Evolutionary conservation across 2,329 filamentous ascomycete species (phyloP).

Genomic region (Coniosporium tulheliwenetii): DNA sequence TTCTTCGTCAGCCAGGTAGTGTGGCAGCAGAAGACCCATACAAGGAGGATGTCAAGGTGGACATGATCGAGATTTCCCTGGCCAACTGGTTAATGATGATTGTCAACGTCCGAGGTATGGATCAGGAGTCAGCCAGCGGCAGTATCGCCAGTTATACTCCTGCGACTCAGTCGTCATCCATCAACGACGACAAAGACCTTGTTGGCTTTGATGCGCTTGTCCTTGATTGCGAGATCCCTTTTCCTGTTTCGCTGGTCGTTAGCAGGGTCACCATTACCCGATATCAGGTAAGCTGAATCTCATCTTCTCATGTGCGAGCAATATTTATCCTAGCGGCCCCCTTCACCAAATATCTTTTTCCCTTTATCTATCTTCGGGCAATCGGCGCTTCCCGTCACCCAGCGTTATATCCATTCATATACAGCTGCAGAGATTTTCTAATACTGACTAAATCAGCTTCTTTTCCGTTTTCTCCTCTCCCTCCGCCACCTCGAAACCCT

Average conservation of each 20-base stretch:
- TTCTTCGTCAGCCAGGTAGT: constrained; percentile 88
- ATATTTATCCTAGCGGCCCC: no score
- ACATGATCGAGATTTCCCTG: constrained; percentile 88
- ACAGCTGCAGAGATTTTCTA: no score
- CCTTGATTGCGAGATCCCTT: constrained; percentile 86
- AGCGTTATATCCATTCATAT: no score
- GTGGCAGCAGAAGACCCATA: constrained; percentile 89
- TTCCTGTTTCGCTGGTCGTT: constrained; percentile 88
- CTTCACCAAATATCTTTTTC: no score
- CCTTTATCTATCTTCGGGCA: no score
- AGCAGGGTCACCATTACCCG: constrained; percentile 92
- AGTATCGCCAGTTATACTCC: constrained; percentile 57
- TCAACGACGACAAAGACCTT: constrained; percentile 71
- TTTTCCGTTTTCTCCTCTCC: constrained; percentile 87
- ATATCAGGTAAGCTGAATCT: constrained; percentile 37
- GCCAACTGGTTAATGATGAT: constrained; percentile 92
- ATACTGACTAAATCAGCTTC: constrained; percentile 35
- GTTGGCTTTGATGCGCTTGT: constrained; percentile 84
- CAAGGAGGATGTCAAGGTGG: constrained; percentile 95
- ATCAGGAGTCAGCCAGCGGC: constrained; percentile 55
- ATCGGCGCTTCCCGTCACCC: no score
- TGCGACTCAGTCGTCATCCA: constrained; percentile 40
- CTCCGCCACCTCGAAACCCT: constrained; percentile 80
- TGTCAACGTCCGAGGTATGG: constrained; percentile 89
- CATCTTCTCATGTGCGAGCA: no score